Percentiles rank a stretch among this genome's conserved stretches.
Evolutionary conservation across 2,329 filamentous ascomycete species (phyloP).

Genomic region (Fusarium verrucosum): DNA sequence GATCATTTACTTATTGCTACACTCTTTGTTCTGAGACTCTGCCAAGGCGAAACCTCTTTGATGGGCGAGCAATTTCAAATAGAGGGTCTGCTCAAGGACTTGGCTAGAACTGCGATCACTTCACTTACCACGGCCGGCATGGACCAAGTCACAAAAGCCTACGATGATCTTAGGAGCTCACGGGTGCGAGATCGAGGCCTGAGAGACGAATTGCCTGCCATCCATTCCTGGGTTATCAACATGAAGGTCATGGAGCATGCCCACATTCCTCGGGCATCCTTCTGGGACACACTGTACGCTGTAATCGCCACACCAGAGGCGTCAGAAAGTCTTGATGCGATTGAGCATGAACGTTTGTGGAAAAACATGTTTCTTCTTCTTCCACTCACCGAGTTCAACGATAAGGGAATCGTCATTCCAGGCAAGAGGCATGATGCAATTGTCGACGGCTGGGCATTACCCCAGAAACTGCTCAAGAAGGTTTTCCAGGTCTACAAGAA

Average conservation of each 20-base stretch:
- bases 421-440: constrained; percentile 45
- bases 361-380: constrained; percentile 67
- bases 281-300: constrained; percentile 67
- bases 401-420: constrained; percentile 58
- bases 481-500: constrained; percentile 67
- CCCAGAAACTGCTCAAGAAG: constrained; percentile 64
- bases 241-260: constrained; percentile 64
- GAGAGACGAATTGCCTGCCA: constrained; percentile 53
- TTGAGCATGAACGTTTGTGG: constrained; percentile 66
- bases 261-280: constrained; percentile 61
- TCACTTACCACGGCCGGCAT: constrained; percentile 56
- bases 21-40: constrained; percentile 55
- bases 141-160: constrained; percentile 56
- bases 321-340: constrained; percentile 54
- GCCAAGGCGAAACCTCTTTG: constrained; percentile 48
- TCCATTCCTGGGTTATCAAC: constrained; percentile 67
- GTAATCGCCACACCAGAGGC: constrained; percentile 51
- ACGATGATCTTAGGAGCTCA: constrained; percentile 58
- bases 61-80: constrained; percentile 53
- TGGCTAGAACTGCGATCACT: constrained; percentile 52
- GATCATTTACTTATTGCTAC: constrained; percentile 47
- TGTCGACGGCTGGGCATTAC: constrained; percentile 68
- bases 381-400: constrained; percentile 69
- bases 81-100: constrained; percentile 59
- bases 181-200: constrained; percentile 62